Conservation (phyloP, 2,329 filamentous ascomycete genomes). For the Alternaria conjuncta region DNA sequence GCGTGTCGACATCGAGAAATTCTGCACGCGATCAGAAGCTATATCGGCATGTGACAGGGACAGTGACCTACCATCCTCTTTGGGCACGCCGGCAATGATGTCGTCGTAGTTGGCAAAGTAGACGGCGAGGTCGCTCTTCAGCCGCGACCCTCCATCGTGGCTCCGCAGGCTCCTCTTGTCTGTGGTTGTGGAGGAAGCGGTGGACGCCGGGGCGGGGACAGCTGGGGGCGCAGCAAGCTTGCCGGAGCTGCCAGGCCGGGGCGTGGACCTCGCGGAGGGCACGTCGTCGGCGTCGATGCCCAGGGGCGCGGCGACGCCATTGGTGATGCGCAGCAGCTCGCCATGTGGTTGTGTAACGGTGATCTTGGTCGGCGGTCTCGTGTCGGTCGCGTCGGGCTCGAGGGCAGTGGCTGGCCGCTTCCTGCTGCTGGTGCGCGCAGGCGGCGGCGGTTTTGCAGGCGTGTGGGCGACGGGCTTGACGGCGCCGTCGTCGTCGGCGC, state of each 20-base stretch:
- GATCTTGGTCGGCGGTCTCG: slow-evolving; percentile 52
- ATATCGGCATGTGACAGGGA: slow-evolving; percentile 17
- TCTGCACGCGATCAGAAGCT: slow-evolving; percentile 60
- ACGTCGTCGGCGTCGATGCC: slow-evolving; percentile 42
- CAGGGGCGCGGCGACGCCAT: slow-evolving; percentile 50
- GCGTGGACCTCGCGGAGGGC: slow-evolving; percentile 40
- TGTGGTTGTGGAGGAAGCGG: slow-evolving; percentile 51
- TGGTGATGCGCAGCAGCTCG: slow-evolving; percentile 50
- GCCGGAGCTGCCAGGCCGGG: slow-evolving; percentile 34
- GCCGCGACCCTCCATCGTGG: slow-evolving; percentile 78
- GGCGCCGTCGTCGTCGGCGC: slow-evolving; percentile 27
- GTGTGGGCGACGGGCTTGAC: slow-evolving; percentile 16
- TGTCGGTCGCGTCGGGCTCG: slow-evolving; percentile 30
- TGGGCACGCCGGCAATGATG: slow-evolving; percentile 83
- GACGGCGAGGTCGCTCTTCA: slow-evolving; percentile 88
- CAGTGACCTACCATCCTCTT: slow-evolving; percentile 70
- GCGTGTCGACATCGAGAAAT: slow-evolving; percentile 73
- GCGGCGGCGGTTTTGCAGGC: slow-evolving; percentile 23
- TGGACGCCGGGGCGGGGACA: slow-evolving; percentile 26
- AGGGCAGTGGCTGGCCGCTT: slow-evolving; percentile 40
- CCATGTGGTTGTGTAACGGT: slow-evolving; percentile 53
- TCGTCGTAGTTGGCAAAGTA: slow-evolving; percentile 97
- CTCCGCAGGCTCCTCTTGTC: slow-evolving; percentile 83
- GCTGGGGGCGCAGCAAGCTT: slow-evolving; percentile 27
- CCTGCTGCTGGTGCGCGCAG: slow-evolving; percentile 32